Evolutionary conservation across 331 rosid genomes (phyloP).

Genomic region (Pyracantha coccinea): DNA sequence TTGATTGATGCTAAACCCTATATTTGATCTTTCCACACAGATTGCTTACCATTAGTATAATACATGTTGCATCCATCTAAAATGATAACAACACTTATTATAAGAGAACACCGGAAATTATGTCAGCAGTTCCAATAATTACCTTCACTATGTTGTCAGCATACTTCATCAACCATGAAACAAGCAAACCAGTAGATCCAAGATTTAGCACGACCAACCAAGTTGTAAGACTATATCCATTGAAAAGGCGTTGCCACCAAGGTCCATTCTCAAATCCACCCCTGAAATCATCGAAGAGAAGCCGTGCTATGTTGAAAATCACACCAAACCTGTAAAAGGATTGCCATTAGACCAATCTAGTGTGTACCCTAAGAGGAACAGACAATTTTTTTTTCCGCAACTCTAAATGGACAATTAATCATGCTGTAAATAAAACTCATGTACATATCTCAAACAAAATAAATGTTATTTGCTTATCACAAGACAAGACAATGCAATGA

Average conservation of each 20-base stretch:
- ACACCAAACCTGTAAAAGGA: constrained; percentile 65
- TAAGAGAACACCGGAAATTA: neutral
- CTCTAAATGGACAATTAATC: neutral
- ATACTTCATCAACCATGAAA: constrained; percentile 96
- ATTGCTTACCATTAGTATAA: neutral
- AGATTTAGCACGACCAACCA: constrained; percentile 94
- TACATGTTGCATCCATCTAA: neutral
- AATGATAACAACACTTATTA: neutral
- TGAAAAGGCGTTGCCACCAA: constrained; percentile 88
- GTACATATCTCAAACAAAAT: neutral
- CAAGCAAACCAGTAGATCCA: constrained; percentile 92
- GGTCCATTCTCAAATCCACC: constrained; percentile 94
- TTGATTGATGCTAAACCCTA: neutral
- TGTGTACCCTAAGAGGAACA: neutral
- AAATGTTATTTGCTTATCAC: neutral
- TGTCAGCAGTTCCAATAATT: neutral
- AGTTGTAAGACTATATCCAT: constrained; percentile 77
- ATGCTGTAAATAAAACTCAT: neutral
- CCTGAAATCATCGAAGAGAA: constrained; percentile 77
- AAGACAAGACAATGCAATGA: neutral
- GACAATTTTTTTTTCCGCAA: neutral
- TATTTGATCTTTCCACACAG: neutral
- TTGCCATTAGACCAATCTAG: neutral
- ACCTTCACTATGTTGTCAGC: constrained; percentile 99
- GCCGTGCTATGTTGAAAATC: constrained; percentile 81